Evolutionary conservation across 2,329 filamentous ascomycete species (phyloP).

Genomic region (Penicillium griseofulvum): DNA sequence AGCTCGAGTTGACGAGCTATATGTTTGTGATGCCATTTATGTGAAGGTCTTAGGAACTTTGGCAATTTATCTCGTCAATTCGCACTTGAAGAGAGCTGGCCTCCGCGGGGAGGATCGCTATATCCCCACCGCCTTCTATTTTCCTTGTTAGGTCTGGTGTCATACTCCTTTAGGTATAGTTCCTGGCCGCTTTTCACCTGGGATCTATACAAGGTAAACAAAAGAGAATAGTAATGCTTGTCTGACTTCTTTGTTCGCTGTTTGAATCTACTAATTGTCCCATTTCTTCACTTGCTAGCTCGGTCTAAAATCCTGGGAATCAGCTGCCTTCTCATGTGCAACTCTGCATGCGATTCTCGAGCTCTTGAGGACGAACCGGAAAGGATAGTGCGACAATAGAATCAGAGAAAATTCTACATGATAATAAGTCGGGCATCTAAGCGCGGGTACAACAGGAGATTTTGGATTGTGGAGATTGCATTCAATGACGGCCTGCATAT

Average conservation of each 20-base stretch:
- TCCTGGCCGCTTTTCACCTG: not conserved
- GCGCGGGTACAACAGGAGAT: too few species aligned
- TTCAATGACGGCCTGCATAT: too few species aligned
- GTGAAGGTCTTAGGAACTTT: not conserved
- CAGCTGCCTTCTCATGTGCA: not conserved
- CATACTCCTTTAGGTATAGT: not conserved
- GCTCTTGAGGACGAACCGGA: not conserved
- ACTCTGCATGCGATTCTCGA: not conserved
- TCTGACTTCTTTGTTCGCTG: not conserved
- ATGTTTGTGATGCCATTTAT: conserved; percentile 22
- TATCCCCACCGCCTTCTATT: conserved; percentile 9
- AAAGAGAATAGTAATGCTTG: not conserved
- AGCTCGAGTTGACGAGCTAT: conserved; percentile 22
- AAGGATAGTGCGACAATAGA: too few species aligned
- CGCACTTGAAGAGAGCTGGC: not conserved
- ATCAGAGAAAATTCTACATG: too few species aligned
- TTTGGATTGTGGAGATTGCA: too few species aligned
- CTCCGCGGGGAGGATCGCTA: conserved; percentile 10
- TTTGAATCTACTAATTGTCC: not conserved
- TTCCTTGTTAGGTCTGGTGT: not conserved
- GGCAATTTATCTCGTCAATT: not conserved
- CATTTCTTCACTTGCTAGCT: not conserved
- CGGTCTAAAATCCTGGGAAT: not conserved
- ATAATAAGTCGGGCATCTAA: too few species aligned
- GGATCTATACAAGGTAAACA: conserved; percentile 1